Evolutionary conservation across 352 stramenopile genomes (phyloP).

Genomic region (Blastocystis sp.): DNA sequence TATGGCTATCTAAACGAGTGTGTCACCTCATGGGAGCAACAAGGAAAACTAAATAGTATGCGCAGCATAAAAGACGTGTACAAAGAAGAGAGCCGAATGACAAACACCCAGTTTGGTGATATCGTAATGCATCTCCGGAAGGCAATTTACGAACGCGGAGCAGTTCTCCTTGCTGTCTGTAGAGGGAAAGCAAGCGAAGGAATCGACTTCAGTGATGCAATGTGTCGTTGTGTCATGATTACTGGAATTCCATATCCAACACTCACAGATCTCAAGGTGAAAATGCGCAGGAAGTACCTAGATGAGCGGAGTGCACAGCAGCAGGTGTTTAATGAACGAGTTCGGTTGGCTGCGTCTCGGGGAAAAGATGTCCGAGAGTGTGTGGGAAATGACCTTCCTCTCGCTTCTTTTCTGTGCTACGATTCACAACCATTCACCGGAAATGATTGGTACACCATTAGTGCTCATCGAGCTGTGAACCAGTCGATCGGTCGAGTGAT

Average conservation of each 20-base stretch:
- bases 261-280: constrained; percentile 90
- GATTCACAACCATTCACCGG: constrained; percentile 76
- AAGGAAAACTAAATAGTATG: constrained; percentile 34
- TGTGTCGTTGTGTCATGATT: constrained; percentile 92
- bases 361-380: constrained; percentile 20
- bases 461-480: constrained; percentile 83
- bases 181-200: constrained; percentile 95
- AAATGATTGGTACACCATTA: constrained; percentile 91
- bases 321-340: constrained; percentile 2
- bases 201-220: constrained; percentile 95
- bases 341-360: neutral
- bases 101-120: constrained; percentile 23
- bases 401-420: neutral
- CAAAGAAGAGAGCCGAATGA: constrained; percentile 41
- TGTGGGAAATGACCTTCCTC: neutral
- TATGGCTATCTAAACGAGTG: constrained; percentile 87
- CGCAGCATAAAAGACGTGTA: constrained; percentile 57
- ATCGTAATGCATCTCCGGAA: constrained; percentile 8
- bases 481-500: constrained; percentile 97
- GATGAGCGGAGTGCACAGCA: constrained; percentile 64
- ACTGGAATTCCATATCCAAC: constrained; percentile 96
- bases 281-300: constrained; percentile 78
- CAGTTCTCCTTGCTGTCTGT: constrained; percentile 94
- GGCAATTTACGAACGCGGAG: constrained; percentile 70
- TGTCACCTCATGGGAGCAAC: constrained; percentile 72